A percentile compares a stretch with the other conserved stretches of the same genome.
phyloP scores from a whole-genome alignment of 176 grass and related monocot species.

The Zizania latifolia region DNA sequence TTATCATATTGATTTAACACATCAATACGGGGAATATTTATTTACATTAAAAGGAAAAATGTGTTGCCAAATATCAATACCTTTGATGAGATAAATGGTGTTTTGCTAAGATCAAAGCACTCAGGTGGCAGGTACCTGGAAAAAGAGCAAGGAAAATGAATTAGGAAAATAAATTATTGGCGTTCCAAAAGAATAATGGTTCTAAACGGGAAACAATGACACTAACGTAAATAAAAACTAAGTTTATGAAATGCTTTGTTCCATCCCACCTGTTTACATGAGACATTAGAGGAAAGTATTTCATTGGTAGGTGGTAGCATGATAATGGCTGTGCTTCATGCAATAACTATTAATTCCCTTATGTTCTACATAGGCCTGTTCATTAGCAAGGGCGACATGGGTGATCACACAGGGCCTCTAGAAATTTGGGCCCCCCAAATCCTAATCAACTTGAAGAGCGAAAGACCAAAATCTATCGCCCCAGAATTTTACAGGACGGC shows the following conservation, averaged over 20 bases:
- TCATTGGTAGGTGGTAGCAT: neutral
- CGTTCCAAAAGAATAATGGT: slow-evolving; percentile 5
- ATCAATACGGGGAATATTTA: neutral
- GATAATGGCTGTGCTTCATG: neutral
- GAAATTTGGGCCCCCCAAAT: no score
- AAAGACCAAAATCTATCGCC: no score
- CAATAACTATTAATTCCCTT: slow-evolving; percentile 9
- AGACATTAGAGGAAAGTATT: neutral
- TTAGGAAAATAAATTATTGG: neutral
- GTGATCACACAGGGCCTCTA: no score
- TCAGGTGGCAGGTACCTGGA: slow-evolving; percentile 98
- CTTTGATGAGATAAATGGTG: slow-evolving; percentile 98
- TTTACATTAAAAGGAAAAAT: neutral
- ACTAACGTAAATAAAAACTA: neutral
- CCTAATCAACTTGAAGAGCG: no score
- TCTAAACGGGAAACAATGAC: neutral
- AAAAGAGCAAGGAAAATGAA: slow-evolving; percentile 7
- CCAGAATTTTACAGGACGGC: no score
- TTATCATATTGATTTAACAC: neutral
- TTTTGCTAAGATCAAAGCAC: slow-evolving; percentile 96
- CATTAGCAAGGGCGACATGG: no score
- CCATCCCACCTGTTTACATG: neutral
- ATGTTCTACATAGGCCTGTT: no score
- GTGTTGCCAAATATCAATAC: slow-evolving; percentile 39
- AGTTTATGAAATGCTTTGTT: neutral